These are phyloP conservation scores for Fagus sylvatica DNA, from an alignment of 306 rosid genomes.

Conservation along the genomic window DNA sequence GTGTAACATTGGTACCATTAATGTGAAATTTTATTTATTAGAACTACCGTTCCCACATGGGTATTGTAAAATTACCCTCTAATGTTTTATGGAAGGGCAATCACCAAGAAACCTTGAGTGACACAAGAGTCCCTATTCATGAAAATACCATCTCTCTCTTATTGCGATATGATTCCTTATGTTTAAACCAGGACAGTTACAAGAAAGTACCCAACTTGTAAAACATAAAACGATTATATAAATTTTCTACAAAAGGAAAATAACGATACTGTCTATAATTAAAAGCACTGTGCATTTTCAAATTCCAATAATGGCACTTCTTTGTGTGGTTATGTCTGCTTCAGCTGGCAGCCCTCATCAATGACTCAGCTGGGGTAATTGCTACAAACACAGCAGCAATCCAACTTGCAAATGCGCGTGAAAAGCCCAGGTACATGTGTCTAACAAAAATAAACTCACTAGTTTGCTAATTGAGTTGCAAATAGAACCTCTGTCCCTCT, in stretches of 20 bases:
- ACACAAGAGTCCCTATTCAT: no score
- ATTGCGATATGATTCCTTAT: background rate
- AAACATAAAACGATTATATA: background rate
- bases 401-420: constrained; percentile 74
- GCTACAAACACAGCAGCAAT: constrained; percentile 86
- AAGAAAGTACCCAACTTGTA: background rate
- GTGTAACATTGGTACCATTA: no score
- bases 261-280: background rate
- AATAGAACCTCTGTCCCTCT: background rate
- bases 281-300: constrained; percentile 6
- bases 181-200: no score
- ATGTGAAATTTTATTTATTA: no score
- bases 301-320: constrained; percentile 9
- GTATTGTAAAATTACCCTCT: no score
- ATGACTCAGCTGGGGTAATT: constrained; percentile 75
- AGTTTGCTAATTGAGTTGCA: background rate
- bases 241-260: background rate
- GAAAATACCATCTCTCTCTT: background rate
- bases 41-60: no score
- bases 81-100: no score
- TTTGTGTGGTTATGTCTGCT: constrained; percentile 20
- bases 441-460: constrained; percentile 5
- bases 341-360: constrained; percentile 81
- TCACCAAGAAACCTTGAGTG: no score
- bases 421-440: constrained; percentile 59